phyloP scores from a whole-genome alignment of 768 basidiomycete species.

The Naganishia onofrii region DNA sequence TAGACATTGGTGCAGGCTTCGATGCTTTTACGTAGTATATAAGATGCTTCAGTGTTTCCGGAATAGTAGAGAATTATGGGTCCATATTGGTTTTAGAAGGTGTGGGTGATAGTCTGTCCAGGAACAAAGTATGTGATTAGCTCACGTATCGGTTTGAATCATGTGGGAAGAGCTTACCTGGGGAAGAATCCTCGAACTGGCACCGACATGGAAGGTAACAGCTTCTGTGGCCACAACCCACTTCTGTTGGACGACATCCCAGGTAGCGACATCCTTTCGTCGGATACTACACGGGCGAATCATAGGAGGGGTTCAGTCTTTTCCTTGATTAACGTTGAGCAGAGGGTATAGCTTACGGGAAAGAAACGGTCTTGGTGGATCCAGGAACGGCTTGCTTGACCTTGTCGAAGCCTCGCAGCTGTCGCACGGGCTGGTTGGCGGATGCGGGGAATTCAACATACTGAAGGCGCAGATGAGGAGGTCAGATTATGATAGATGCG shows the following conservation, averaged over 20 bases:
- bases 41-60: not conserved
- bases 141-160: not conserved
- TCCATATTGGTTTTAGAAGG: constrained; percentile 8
- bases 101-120: constrained; percentile 17
- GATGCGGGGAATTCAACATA: constrained; percentile 33
- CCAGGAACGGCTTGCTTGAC: constrained; percentile 41
- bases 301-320: not conserved
- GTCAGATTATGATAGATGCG: not conserved
- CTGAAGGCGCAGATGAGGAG: not conserved
- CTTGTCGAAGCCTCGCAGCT: constrained; percentile 51
- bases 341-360: constrained; percentile 33
- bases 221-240: constrained; percentile 69
- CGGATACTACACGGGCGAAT: constrained; percentile 3
- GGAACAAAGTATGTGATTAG: not conserved
- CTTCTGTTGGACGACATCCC: constrained; percentile 72
- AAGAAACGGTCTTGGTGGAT: constrained; percentile 37
- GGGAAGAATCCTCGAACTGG: constrained; percentile 39
- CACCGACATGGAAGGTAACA: constrained; percentile 64
- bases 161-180: constrained; percentile 24
- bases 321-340: not conserved
- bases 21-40: not conserved
- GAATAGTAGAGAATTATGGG: not conserved
- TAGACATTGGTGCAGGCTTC: not conserved
- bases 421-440: constrained; percentile 45
- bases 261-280: constrained; percentile 56